Base-by-base conservation (phyloP, 768 basidiomycete species). In the Hygrophorus pudorinus region DNA sequence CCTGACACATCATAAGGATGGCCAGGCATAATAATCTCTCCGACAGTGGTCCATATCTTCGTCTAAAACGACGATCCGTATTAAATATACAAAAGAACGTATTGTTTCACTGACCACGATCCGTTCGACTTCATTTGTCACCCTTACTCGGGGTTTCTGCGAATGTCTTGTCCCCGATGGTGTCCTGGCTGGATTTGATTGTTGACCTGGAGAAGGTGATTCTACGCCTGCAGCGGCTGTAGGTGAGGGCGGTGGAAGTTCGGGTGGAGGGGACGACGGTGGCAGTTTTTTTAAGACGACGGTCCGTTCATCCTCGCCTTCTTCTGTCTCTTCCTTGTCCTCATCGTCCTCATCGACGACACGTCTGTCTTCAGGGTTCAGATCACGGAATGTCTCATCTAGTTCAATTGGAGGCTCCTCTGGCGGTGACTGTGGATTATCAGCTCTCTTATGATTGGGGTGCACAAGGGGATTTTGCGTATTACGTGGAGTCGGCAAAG, bases 31-130 rank as follows among this genome's bases (percentile, higher is more conserved):
- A 87, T 67, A 29, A 78, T 63, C 36, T 86, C 83, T 14, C 79
- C 75, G 9, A 79, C 65, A 8, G 78, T 75, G 9, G 65, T 48
- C 81, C 83, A 84, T 50, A 89, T 80, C 54, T 77, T 85, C 20
- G 70, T 56, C 86, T 88, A 50, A 6, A 31, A 41, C 48, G 2
- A 13, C 37, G 39, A 16, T 31, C 12, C 10, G 10, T n/a, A 31
- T 16, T 9, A 38, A 32, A 11, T 13, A 33, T 47, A 37, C 29
- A 36, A 12, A 45, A 29, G 28, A 13, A 40, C 8, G 16, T 33
- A 6, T 17, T 32, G 32, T 13, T 44, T 39, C 13, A 65, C 79
- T 48, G 62, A 79, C 85, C 44, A 73, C 67, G 38, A 84, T 79
- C 30, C 66, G 67, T 51, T 87, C 83, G 17, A 83, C 65, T 47